These are phyloP conservation scores for Fomitopsis pulvina DNA, from an alignment of 768 basidiomycete species.

Conservation along the genomic window DNA sequence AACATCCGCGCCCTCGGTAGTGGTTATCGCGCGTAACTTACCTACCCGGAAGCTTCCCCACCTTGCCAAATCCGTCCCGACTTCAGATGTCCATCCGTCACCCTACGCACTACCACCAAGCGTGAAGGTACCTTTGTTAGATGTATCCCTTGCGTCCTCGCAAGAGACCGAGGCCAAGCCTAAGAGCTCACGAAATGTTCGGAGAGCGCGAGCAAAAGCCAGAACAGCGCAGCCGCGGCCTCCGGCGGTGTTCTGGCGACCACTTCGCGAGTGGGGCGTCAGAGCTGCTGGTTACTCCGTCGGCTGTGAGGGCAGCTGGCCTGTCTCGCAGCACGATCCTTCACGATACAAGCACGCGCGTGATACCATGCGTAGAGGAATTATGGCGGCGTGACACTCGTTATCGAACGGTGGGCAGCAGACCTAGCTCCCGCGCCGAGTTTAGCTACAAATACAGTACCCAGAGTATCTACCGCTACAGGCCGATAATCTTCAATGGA, in stretches of 20 bases:
- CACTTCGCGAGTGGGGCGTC: slow-evolving; percentile 20
- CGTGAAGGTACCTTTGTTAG: background rate
- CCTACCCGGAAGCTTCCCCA: background rate
- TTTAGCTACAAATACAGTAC: background rate
- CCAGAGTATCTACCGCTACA: background rate
- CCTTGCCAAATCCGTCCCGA: background rate
- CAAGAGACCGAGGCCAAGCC: background rate
- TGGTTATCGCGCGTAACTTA: slow-evolving; percentile 5
- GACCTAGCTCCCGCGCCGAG: background rate
- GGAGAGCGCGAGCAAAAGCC: slow-evolving; percentile 6
- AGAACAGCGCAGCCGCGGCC: slow-evolving; percentile 1
- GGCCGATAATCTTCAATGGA: background rate
- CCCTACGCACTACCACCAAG: slow-evolving; percentile 14
- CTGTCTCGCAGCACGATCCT: slow-evolving; percentile 12
- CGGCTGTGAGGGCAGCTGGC: slow-evolving; percentile 25
- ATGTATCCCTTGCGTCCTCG: too few relatives aligned
- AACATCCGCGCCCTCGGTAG: background rate
- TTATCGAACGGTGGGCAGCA: background rate
- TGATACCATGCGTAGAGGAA: slow-evolving; percentile 19
- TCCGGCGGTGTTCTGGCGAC: slow-evolving; percentile 22
- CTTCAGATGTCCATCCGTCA: slow-evolving; percentile 10
- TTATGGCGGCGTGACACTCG: background rate
- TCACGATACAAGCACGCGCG: slow-evolving; percentile 14
- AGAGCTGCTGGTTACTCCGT: slow-evolving; percentile 25
- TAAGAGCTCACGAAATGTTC: background rate